Percentiles rank a stretch among this genome's conserved stretches.
phyloP scores from a whole-genome alignment of 2,329 filamentous ascomycete species.

The Phoma sp. region DNA sequence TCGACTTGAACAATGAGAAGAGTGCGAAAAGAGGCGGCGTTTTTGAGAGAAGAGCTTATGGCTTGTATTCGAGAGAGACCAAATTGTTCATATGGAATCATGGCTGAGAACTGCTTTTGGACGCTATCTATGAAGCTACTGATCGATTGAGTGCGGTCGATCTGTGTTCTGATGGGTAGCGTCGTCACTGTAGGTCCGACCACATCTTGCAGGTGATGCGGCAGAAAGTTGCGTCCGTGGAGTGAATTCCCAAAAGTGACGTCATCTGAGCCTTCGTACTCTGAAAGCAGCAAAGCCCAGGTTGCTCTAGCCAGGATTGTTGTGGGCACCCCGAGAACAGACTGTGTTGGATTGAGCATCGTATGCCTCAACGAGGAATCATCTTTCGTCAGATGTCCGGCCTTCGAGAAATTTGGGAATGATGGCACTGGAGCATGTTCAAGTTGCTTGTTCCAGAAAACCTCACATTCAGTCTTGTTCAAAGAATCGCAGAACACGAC shows the following conservation, averaged over 20 bases:
- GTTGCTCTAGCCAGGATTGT: neutral
- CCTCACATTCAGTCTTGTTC: neutral
- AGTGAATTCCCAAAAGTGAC: slow-evolving; percentile 2
- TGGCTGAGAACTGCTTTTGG: neutral
- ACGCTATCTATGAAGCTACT: neutral
- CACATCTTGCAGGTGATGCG: neutral
- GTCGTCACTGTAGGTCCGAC: slow-evolving; percentile 3
- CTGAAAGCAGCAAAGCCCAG: slow-evolving; percentile 3
- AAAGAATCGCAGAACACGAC: too few species aligned
- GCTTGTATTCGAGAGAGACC: neutral
- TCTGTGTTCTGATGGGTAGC: neutral
- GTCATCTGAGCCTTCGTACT: slow-evolving; percentile 1
- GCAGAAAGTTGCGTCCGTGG: slow-evolving; percentile 1
- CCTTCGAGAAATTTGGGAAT: neutral
- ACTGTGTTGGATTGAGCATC: neutral
- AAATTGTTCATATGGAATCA: slow-evolving; percentile 5
- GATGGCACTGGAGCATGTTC: neutral
- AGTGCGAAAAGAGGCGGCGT: neutral
- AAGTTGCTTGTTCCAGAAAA: neutral
- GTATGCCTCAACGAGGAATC: neutral
- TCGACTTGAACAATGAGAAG: slow-evolving; percentile 1
- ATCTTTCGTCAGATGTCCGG: neutral
- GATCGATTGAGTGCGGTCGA: neutral
- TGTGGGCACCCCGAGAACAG: neutral
- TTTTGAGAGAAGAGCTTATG: neutral